Conservation (phyloP, 108 stramenopile genomes). For the Cyclotella sp. region DNA sequence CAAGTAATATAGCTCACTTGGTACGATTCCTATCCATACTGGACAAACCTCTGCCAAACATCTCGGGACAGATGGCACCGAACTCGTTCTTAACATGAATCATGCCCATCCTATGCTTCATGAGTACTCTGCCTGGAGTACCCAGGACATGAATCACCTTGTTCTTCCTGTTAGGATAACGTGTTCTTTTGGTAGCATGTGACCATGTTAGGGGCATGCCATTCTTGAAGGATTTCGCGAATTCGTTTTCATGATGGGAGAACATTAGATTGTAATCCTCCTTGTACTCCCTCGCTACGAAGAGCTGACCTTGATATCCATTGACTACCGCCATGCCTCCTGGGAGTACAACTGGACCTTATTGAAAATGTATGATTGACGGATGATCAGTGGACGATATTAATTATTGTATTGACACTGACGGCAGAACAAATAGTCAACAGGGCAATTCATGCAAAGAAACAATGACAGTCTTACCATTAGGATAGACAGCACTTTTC, state of each 20-base stretch:
- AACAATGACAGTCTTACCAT: background rate
- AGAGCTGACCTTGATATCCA: slow-evolving; percentile 27
- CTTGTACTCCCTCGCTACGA: slow-evolving; percentile 24
- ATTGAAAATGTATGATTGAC: background rate
- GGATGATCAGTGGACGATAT: background rate
- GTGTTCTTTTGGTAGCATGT: slow-evolving; percentile 1
- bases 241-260: background rate
- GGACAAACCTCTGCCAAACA: background rate
- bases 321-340: slow-evolving; percentile 30
- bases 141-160: slow-evolving; percentile 22
- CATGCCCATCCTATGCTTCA: slow-evolving; percentile 40
- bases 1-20: background rate
- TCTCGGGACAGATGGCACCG: slow-evolving; percentile 23
- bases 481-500: slow-evolving; percentile 30
- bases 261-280: slow-evolving; percentile 9
- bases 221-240: slow-evolving; percentile 16
- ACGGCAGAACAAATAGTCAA: background rate
- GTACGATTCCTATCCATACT: background rate
- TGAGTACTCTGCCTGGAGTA: slow-evolving; percentile 25
- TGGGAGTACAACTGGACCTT: slow-evolving; percentile 30
- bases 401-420: background rate
- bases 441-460: too few species aligned
- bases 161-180: slow-evolving; percentile 3
- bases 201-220: slow-evolving; percentile 18
- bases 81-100: slow-evolving; percentile 30